These are phyloP conservation scores for Melanomma pulvis-pyrius DNA, from an alignment of 495 filamentous ascomycete genomes.

Conservation along the genomic window DNA sequence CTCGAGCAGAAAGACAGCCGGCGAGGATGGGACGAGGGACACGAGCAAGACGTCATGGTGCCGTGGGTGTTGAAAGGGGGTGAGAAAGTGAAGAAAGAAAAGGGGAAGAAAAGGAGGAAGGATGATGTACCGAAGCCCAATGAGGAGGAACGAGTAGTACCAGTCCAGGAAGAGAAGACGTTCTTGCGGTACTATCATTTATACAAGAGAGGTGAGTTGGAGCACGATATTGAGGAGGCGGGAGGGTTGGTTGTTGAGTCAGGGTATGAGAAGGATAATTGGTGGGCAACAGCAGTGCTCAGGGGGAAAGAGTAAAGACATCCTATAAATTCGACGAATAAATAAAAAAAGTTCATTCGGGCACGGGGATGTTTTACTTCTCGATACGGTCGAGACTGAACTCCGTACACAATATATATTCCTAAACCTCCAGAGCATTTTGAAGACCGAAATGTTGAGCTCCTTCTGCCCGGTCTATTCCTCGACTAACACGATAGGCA, in stretches of 20 bases:
- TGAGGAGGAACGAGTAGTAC: background rate
- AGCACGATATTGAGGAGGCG: slow-evolving; percentile 73
- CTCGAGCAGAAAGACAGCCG: slow-evolving; percentile 89
- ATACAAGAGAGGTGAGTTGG: slow-evolving; percentile 83
- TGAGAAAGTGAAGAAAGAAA: slow-evolving; percentile 50
- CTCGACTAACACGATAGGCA: slow-evolving; percentile 42
- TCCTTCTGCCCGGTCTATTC: background rate
- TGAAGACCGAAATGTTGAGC: background rate
- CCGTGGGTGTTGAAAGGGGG: slow-evolving; percentile 69
- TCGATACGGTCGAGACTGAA: too few species aligned
- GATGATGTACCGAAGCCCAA: background rate
- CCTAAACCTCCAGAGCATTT: background rate
- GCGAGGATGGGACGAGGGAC: slow-evolving; percentile 85
- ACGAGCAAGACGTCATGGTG: slow-evolving; percentile 91
- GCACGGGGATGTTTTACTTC: background rate
- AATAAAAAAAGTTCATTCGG: background rate
- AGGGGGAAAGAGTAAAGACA: background rate
- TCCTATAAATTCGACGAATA: too few species aligned
- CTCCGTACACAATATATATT: too few species aligned
- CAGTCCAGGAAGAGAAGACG: slow-evolving; percentile 49
- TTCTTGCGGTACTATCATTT: slow-evolving; percentile 96
- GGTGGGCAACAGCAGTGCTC: slow-evolving; percentile 71
- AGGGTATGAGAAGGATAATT: slow-evolving; percentile 97
- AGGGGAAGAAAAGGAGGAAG: slow-evolving; percentile 42
- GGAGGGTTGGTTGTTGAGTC: slow-evolving; percentile 76